phyloP scores from a whole-genome alignment of 139 green algal genomes.

The Chlorella vulgaris region DNA sequence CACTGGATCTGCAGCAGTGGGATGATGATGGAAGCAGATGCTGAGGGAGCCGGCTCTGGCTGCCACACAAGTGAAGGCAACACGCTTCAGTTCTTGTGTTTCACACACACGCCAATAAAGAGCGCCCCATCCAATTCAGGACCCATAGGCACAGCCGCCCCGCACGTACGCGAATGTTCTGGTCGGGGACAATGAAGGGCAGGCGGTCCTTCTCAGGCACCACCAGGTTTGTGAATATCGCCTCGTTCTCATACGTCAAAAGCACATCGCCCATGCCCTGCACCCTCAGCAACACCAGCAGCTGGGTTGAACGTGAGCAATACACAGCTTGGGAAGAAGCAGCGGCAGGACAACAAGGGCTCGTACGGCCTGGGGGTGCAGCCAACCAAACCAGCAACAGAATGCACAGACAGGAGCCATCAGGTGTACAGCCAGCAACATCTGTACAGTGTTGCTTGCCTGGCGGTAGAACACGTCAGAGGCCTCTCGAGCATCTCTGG shows the following conservation, averaged over 20 bases:
- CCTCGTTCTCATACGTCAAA: conserved; percentile 93
- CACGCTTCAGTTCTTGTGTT: not conserved
- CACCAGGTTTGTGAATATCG: conserved; percentile 77
- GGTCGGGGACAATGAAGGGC: conserved; percentile 74
- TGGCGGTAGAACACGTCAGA: conserved; percentile 91
- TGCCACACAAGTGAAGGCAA: not conserved
- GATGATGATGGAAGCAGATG: not conserved
- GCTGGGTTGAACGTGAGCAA: no score
- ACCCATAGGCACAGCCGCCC: not conserved
- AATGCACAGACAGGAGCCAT: not conserved
- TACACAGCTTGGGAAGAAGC: no score
- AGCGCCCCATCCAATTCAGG: not conserved
- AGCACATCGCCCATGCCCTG: conserved; percentile 70
- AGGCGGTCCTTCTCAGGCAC: conserved; percentile 65
- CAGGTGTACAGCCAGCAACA: not conserved
- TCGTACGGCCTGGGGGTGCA: no score
- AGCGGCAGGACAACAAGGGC: no score
- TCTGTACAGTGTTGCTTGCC: not conserved
- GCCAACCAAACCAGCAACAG: not conserved
- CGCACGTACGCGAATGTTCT: conserved; percentile 54
- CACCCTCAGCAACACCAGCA: not conserved
- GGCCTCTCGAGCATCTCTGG: conserved; percentile 82
- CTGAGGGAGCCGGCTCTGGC: not conserved
- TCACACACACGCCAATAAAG: no score
- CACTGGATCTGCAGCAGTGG: conserved; percentile 63